Conservation (phyloP, 2,329 filamentous ascomycete genomes). For the Cercospora beticola region DNA sequence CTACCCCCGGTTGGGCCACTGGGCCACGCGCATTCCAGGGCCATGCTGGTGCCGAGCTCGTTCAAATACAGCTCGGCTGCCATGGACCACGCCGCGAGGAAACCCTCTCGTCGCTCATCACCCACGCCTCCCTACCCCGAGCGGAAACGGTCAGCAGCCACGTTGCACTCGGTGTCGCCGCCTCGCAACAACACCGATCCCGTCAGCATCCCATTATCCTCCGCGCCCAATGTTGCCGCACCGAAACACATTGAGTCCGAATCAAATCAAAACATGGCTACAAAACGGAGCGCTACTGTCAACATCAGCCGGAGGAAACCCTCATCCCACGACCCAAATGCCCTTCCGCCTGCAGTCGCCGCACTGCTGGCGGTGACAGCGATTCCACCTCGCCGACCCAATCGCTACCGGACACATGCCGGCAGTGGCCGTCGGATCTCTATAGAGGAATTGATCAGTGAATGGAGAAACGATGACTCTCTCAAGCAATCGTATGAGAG, state of each 20-base stretch:
- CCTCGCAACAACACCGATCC: constrained; percentile 42
- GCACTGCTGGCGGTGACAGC: constrained; percentile 60
- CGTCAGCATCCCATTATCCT: constrained; percentile 44
- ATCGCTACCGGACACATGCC: constrained; percentile 42
- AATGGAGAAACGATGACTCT: constrained; percentile 51
- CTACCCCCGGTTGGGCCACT: constrained; percentile 8
- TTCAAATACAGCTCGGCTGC: constrained; percentile 44
- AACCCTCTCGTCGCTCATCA: constrained; percentile 10
- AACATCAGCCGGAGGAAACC: constrained; percentile 28
- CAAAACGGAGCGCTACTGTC: constrained; percentile 21
- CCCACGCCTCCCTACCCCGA: constrained; percentile 11
- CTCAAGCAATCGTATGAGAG: constrained; percentile 34
- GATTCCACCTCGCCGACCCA: constrained; percentile 53
- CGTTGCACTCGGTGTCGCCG: constrained; percentile 17
- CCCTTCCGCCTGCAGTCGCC: constrained; percentile 56
- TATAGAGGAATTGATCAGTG: constrained; percentile 58
- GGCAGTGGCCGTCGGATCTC: constrained; percentile 49
- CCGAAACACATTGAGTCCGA: constrained; percentile 30
- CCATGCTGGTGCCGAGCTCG: constrained; percentile 50
- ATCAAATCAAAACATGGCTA: constrained; percentile 31
- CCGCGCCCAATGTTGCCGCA: constrained; percentile 34
- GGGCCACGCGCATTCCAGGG: constrained; percentile 4
- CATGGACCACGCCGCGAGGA: constrained; percentile 24
- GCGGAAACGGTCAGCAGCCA: constrained; percentile 18
- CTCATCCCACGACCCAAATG: constrained; percentile 43